Evolutionary conservation across 2,329 filamentous ascomycete species (phyloP).

Genomic region (Aspergillus floridensis): DNA sequence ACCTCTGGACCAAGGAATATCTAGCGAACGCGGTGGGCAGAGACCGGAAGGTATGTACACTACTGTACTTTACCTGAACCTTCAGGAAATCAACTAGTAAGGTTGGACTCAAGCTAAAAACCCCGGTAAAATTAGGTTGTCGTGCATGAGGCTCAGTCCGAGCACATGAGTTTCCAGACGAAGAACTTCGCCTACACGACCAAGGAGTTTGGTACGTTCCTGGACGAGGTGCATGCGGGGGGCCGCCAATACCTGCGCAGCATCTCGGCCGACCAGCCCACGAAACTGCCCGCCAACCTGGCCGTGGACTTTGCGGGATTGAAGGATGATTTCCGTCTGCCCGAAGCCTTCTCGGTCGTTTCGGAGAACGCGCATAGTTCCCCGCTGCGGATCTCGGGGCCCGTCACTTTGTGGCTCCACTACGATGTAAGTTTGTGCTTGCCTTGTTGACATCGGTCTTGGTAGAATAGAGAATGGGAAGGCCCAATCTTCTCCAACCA

Average conservation of each 20-base stretch:
- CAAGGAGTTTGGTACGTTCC: constrained; percentile 65
- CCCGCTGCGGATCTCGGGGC: constrained; percentile 73
- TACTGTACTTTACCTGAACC: neutral
- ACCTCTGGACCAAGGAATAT: constrained; percentile 67
- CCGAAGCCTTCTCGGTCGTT: constrained; percentile 59
- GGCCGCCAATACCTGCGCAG: constrained; percentile 73
- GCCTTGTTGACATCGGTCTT: neutral
- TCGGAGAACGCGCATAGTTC: constrained; percentile 69
- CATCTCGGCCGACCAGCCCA: constrained; percentile 66
- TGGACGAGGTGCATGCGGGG: constrained; percentile 59
- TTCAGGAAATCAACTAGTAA: no score
- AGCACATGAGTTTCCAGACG: constrained; percentile 73
- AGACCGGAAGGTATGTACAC: constrained; percentile 56
- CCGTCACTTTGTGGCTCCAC: constrained; percentile 84
- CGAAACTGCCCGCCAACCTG: constrained; percentile 67
- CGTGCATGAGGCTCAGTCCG: constrained; percentile 66
- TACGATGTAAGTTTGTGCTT: constrained; percentile 61
- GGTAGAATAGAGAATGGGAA: no score
- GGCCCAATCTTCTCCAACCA: no score
- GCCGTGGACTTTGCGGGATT: constrained; percentile 69
- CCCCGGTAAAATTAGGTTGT: constrained; percentile 55
- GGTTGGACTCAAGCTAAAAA: neutral
- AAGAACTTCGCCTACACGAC: constrained; percentile 81
- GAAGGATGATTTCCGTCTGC: constrained; percentile 67
- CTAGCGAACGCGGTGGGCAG: constrained; percentile 61